phyloP scores from a whole-genome alignment of 805 yeast genomes.

The Candida takata region DNA sequence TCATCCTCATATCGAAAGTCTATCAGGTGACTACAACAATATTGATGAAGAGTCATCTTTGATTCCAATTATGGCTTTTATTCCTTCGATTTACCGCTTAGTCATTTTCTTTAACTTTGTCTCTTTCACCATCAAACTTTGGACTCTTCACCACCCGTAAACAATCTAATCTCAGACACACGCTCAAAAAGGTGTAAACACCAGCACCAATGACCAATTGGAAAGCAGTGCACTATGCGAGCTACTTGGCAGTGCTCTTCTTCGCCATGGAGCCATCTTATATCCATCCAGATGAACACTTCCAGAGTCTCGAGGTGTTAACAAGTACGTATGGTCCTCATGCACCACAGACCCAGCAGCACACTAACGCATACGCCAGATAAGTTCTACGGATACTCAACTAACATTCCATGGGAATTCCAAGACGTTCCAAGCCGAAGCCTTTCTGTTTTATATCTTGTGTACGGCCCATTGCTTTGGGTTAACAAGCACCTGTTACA shows the following conservation, averaged over 20 bases:
- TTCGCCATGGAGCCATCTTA: conserved; percentile 70
- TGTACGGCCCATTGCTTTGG: conserved; percentile 61
- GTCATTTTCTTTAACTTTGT: too few species aligned
- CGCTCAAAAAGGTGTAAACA: too few species aligned
- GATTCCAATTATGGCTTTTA: too few species aligned
- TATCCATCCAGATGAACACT: conserved; percentile 97
- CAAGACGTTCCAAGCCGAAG: conserved; percentile 56
- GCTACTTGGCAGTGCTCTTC: conserved; percentile 30
- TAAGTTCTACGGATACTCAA: conserved; percentile 35
- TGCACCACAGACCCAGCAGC: neutral
- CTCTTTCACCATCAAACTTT: too few species aligned
- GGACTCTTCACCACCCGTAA: too few species aligned
- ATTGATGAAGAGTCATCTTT: too few species aligned
- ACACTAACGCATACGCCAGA: conserved; percentile 10
- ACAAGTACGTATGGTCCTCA: conserved; percentile 26
- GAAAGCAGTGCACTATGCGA: conserved; percentile 17
- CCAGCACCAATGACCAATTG: conserved; percentile 8
- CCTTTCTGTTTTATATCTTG: conserved; percentile 54
- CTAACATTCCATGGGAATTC: conserved; percentile 81
- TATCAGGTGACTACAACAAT: too few species aligned
- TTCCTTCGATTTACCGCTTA: too few species aligned
- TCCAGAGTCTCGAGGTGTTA: conserved; percentile 80
- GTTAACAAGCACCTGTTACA: conserved; percentile 26
- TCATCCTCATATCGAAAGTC: too few species aligned
- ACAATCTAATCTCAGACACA: too few species aligned